Percentiles rank a stretch among this genome's conserved stretches.
phyloP scores from a whole-genome alignment of 2,329 filamentous ascomycete genomes.

The Thielaviopsis ethacetica region DNA sequence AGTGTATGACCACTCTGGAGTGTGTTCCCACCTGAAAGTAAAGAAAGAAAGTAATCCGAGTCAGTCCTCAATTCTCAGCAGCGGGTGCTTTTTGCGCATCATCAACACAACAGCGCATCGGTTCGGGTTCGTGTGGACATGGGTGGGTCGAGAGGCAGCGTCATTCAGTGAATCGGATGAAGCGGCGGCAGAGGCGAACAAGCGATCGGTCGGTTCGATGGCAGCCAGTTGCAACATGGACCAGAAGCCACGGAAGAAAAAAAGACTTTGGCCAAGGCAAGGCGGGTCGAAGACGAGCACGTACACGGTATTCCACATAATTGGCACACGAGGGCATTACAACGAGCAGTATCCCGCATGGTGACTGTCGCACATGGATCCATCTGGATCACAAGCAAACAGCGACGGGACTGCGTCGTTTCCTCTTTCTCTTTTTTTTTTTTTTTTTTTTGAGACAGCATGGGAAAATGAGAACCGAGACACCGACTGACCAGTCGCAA shows the following conservation, averaged over 20 bases:
- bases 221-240: neutral
- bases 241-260: neutral
- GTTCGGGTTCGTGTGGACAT: neutral
- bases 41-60: slow-evolving; percentile 23
- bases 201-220: neutral
- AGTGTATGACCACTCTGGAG: slow-evolving; percentile 91
- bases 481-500: neutral
- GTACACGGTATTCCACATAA: neutral
- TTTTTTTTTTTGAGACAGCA: neutral
- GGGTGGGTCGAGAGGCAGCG: neutral
- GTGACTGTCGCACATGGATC: neutral
- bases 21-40: slow-evolving; percentile 84
- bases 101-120: neutral
- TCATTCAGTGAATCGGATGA: neutral
- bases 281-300: neutral
- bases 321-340: neutral
- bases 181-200: neutral
- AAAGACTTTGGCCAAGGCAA: neutral
- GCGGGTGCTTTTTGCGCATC: slow-evolving; percentile 1
- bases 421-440: neutral
- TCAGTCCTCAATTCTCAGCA: slow-evolving; percentile 19
- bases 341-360: neutral
- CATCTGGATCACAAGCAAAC: neutral
- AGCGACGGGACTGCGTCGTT: neutral
- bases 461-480: neutral